Base-by-base conservation (phyloP, 106 monocot species). In the Dendrobium officinale region DNA sequence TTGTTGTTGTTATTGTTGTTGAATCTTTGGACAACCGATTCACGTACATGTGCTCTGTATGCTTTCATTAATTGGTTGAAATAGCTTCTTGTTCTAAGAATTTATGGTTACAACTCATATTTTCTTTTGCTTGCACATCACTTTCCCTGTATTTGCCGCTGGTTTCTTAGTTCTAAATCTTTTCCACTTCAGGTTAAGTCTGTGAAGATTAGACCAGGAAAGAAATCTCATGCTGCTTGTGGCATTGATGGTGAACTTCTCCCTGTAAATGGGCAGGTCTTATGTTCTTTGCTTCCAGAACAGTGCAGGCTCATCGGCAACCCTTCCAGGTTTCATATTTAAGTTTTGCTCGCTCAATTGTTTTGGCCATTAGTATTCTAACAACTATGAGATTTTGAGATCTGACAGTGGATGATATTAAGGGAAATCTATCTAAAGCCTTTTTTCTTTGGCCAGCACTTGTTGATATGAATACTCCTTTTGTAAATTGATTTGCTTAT, bases 211-310 rank as follows among this genome's bases (percentile, higher is more conserved):
- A 92, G 72, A 81, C 95, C 91, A 58, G 91, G 86, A 8, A 80
- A 83, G 58, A 84, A 78, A 42, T 89, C 86, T 10, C 92, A 95
- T 41, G 82, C 81, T 70, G 95, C 93, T 8, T 95, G 95, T 79
- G 95, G 95, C 13, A 95, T 95, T 31, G 95, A 95, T 77, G 95
- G 95, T 11, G 95, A 95, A 77, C 86, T 95, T 64, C 80, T 86
- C 45, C 80, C 61, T 29, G 84, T 89, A 17, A 88, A 88, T 70
- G 91, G 86, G 42, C 88, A 92, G 80, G 91, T 93, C 9, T 76
- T 88, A 51, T 95, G 93, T 49, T 91, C 93, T 75, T 55, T 95
- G 85, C 85, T 93, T 73, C 89, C 91, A 5, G 91, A 92, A 20
- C 95, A 92, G 79, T 92, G 90, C 88, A 79, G 90, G 42, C 81